These are phyloP conservation scores for Quercus agrifolia DNA, from an alignment of 306 rosid genomes.

Conservation along the genomic window DNA sequence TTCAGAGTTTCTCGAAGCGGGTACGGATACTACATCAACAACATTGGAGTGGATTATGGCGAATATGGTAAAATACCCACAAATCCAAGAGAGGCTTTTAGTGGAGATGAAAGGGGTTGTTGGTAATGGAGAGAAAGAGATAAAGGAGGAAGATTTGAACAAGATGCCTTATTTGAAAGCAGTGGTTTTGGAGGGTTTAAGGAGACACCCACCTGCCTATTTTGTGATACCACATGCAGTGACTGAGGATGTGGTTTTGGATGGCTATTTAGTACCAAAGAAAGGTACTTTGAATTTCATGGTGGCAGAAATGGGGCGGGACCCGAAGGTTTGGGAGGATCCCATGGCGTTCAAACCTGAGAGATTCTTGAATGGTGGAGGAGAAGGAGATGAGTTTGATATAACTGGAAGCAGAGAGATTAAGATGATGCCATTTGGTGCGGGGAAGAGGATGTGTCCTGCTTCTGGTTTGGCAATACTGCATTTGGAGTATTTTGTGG, in stretches of 20 bases:
- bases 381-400: slow-evolving; percentile 11
- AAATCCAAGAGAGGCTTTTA: neutral
- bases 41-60: slow-evolving; percentile 1
- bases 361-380: slow-evolving; percentile 25
- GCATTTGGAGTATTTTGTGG: slow-evolving; percentile 40
- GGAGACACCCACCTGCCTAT: neutral
- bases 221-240: slow-evolving; percentile 9
- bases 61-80: neutral
- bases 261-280: slow-evolving; percentile 19
- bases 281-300: neutral
- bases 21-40: neutral
- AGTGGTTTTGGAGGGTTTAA: neutral
- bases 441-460: slow-evolving; percentile 46
- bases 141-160: slow-evolving; percentile 35
- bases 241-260: slow-evolving; percentile 23
- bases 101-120: neutral
- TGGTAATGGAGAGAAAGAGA: neutral
- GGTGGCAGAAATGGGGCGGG: neutral
- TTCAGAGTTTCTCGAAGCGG: neutral
- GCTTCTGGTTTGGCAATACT: slow-evolving; percentile 27
- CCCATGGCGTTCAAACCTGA: slow-evolving; percentile 38
- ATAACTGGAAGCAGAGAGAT: slow-evolving; percentile 30
- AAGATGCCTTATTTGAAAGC: slow-evolving; percentile 4
- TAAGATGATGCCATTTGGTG: slow-evolving; percentile 53
- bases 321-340: slow-evolving; percentile 1